These are phyloP conservation scores for Protomyces lactucae-debilis DNA, from an alignment of 1,139 yeast genomes.

Conservation along the genomic window DNA sequence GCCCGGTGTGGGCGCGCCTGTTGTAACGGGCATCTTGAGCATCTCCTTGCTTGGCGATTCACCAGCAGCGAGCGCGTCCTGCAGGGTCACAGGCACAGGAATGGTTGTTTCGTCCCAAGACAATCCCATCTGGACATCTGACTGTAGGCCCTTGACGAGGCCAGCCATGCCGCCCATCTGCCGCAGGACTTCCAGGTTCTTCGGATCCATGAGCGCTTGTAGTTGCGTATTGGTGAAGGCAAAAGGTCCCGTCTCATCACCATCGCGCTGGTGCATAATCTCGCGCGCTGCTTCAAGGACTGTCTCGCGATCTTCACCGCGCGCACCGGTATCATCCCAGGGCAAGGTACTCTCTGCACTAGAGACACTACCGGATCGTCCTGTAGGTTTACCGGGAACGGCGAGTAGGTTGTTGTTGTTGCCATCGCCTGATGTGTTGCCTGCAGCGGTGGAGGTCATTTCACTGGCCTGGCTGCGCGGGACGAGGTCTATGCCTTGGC, in stretches of 20 bases:
- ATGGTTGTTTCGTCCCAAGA: slow-evolving; percentile 33
- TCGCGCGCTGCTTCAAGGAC: background rate
- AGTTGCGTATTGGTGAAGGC: slow-evolving; percentile 39
- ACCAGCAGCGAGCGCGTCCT: slow-evolving; percentile 24
- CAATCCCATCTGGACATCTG: slow-evolving; percentile 39
- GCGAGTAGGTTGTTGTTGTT: background rate
- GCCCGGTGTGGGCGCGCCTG: slow-evolving; percentile 1
- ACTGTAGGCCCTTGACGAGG: slow-evolving; percentile 37
- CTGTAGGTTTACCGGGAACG: slow-evolving; percentile 2
- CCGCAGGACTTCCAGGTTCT: slow-evolving; percentile 40
- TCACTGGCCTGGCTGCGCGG: background rate
- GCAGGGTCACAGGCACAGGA: slow-evolving; percentile 29
- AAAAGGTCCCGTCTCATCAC: slow-evolving; percentile 31
- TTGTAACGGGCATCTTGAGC: background rate
- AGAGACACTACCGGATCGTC: background rate
- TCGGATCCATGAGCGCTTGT: slow-evolving; percentile 42
- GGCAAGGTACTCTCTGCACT: background rate
- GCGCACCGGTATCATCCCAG: slow-evolving; percentile 3
- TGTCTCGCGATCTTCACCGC: slow-evolving; percentile 1
- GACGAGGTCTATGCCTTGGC: background rate
- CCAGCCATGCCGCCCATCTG: slow-evolving; percentile 40
- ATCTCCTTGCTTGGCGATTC: background rate
- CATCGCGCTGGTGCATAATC: slow-evolving; percentile 2
- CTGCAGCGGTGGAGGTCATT: background rate
- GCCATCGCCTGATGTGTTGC: background rate